Evolutionary conservation across 106 monocot species (phyloP).

Genomic region (Gastrodia elata): DNA sequence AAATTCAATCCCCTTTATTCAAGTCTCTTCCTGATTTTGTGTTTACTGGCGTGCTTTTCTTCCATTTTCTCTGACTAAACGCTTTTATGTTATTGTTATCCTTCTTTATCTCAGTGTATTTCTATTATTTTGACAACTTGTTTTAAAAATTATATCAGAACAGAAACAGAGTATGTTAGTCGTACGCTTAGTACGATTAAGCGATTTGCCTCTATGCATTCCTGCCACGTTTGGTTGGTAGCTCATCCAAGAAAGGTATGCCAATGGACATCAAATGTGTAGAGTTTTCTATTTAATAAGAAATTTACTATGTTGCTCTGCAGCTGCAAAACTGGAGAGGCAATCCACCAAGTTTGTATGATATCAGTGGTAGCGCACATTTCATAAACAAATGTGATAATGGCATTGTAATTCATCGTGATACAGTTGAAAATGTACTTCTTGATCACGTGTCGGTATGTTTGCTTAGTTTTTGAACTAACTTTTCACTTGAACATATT

Average conservation of each 20-base stretch:
- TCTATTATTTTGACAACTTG: neutral
- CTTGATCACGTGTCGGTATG: conserved; percentile 56
- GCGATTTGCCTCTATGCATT: conserved; percentile 84
- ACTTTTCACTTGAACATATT: neutral
- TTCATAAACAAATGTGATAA: conserved; percentile 99
- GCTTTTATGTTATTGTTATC: neutral
- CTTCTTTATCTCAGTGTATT: neutral
- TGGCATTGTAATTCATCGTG: conserved; percentile 86
- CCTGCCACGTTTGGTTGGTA: conserved; percentile 98
- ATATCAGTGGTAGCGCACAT: conserved; percentile 98
- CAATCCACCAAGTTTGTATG: conserved; percentile 77
- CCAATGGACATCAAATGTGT: neutral
- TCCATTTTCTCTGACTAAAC: neutral
- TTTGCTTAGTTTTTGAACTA: neutral
- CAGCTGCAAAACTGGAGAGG: conserved; percentile 85
- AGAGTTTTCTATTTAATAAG: neutral
- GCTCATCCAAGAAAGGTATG: conserved; percentile 94
- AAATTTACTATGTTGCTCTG: neutral
- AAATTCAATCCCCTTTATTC: neutral
- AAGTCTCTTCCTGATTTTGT: neutral
- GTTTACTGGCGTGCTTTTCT: neutral
- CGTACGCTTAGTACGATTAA: conserved; percentile 81
- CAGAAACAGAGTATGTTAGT: conserved; percentile 96
- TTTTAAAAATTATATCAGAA: conserved; percentile 39
- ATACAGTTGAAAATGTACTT: conserved; percentile 54